phyloP scores from a whole-genome alignment of 805 yeast species.

The Kodamaea jinghongensis region DNA sequence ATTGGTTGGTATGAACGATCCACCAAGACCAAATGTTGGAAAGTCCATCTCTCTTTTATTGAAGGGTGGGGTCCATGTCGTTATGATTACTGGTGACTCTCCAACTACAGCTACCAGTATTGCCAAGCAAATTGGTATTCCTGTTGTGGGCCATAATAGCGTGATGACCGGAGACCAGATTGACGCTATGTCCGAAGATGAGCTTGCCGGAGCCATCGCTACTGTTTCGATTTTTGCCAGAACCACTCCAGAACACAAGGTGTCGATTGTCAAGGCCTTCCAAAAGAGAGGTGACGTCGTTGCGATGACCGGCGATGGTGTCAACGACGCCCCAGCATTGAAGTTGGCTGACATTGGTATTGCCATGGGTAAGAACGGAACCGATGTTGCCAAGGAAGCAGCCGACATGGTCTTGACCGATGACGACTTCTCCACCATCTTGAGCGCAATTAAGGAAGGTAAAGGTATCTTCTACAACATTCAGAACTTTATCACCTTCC shows the following conservation, averaged over 20 bases:
- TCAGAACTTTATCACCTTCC: conserved; percentile 92
- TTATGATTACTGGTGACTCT: conserved; percentile 96
- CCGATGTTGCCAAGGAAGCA: conserved; percentile 98
- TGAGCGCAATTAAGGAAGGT: conserved; percentile 82
- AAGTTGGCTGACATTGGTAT: conserved; percentile 95
- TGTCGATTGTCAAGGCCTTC: conserved; percentile 83
- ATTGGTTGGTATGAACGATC: conserved; percentile 93
- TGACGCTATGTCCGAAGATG: conserved; percentile 69
- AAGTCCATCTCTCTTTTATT: conserved; percentile 70
- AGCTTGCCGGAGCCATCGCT: conserved; percentile 70
- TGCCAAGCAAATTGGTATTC: conserved; percentile 89
- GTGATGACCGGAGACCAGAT: conserved; percentile 84
- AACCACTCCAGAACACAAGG: conserved; percentile 93
- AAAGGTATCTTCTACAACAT: conserved; percentile 95
- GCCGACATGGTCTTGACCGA: conserved; percentile 97
- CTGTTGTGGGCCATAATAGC: conserved; percentile 59
- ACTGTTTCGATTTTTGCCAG: conserved; percentile 89
- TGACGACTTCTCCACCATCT: conserved; percentile 92
- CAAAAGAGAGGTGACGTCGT: conserved; percentile 92
- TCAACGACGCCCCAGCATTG: conserved; percentile 97
- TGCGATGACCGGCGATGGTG: conserved; percentile 99
- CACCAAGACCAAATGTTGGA: conserved; percentile 88
- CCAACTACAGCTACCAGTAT: conserved; percentile 83
- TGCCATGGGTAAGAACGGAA: conserved; percentile 90
- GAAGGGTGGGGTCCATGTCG: conserved; percentile 94